Evolutionary conservation across 2,329 filamentous ascomycete species (phyloP).

Genomic region (Herpotrichia juniperi): DNA sequence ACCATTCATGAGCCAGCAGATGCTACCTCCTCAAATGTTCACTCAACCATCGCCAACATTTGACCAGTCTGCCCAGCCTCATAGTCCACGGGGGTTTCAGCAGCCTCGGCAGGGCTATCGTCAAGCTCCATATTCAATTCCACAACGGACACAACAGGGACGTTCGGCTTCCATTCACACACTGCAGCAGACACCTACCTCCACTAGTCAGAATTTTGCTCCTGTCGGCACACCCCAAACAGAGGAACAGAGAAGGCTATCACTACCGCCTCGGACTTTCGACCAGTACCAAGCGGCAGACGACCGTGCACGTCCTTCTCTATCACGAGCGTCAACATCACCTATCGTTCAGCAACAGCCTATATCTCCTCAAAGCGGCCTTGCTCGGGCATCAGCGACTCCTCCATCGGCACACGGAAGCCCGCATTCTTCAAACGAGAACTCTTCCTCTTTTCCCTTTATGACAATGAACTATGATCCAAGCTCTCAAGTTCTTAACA

Average conservation of each 20-base stretch:
- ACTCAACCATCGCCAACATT: constrained; percentile 28
- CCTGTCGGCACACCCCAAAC: constrained; percentile 21
- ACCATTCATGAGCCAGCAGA: constrained; percentile 31
- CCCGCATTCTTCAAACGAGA: constrained; percentile 25
- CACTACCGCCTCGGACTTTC: constrained; percentile 46
- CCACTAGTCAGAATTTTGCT: constrained; percentile 26
- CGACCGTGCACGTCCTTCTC: constrained; percentile 18
- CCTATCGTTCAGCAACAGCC: constrained; percentile 28
- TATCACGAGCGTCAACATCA: constrained; percentile 28
- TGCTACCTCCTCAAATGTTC: constrained; percentile 42
- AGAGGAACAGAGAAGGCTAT: constrained; percentile 49
- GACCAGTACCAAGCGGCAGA: constrained; percentile 25
- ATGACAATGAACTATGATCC: constrained; percentile 31
- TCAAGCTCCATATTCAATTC: constrained; percentile 54
- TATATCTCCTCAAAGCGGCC: constrained; percentile 25
- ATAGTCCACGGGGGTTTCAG: constrained; percentile 25
- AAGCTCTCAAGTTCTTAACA: constrained; percentile 35
- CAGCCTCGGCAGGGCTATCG: constrained; percentile 41
- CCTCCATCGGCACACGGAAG: constrained; percentile 28
- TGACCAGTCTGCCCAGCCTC: constrained; percentile 21
- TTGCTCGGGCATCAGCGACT: constrained; percentile 17
- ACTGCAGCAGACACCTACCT: constrained; percentile 42
- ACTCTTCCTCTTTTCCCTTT: constrained; percentile 22
- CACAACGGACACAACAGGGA: constrained; percentile 47
- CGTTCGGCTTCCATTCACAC: constrained; percentile 54